Conservation (phyloP, 352 stramenopile species). For the Thalassiosira allenii region DNA sequence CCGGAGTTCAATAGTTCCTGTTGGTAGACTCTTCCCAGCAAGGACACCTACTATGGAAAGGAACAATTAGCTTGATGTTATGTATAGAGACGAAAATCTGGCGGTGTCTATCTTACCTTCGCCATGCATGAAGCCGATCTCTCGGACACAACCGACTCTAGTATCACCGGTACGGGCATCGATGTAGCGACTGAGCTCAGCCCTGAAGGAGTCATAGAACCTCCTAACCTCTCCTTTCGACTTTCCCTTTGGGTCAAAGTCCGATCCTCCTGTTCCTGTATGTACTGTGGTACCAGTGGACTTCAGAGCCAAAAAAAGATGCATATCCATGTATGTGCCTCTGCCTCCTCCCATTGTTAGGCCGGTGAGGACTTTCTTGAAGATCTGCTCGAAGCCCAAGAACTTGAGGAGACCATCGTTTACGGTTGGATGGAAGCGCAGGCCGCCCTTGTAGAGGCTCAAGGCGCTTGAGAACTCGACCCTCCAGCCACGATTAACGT, state of each 20-base stretch:
- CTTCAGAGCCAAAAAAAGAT: not conserved
- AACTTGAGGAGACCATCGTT: conserved; percentile 86
- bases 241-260: conserved; percentile 96
- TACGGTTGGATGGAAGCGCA: conserved; percentile 92
- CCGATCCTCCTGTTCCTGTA: conserved; percentile 88
- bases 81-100: too few species aligned
- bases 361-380: conserved; percentile 86
- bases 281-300: not conserved
- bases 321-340: conserved; percentile 20
- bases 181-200: conserved; percentile 93
- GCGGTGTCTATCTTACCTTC: conserved; percentile 91
- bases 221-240: conserved; percentile 93
- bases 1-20: conserved; percentile 89
- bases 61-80: not conserved
- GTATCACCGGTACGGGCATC: conserved; percentile 93
- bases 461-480: conserved; percentile 91
- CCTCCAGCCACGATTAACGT: conserved; percentile 93
- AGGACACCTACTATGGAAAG: conserved; percentile 80
- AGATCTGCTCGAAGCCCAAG: conserved; percentile 86
- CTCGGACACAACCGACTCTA: conserved; percentile 91
- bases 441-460: conserved; percentile 92
- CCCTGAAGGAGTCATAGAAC: conserved; percentile 97
- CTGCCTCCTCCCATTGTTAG: conserved; percentile 76
- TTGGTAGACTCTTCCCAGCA: conserved; percentile 86
- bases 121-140: conserved; percentile 97